phyloP scores from a whole-genome alignment of 2,329 filamentous ascomycete species.

The Ophiognomonia clavigignenti-juglandacearum region DNA sequence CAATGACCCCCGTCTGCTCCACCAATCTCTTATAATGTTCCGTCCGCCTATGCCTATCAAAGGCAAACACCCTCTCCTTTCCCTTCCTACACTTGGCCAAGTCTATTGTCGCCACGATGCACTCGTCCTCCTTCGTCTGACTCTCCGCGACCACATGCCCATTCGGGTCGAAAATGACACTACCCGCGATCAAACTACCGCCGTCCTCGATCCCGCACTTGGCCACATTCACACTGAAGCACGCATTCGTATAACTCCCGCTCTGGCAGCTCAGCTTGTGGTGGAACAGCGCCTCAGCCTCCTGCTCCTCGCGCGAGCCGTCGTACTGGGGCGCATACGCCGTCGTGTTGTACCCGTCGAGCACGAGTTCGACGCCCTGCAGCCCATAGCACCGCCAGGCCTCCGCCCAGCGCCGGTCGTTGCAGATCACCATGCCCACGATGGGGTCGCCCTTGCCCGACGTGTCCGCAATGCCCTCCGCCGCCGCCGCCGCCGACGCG shows the following conservation, averaged over 20 bases:
- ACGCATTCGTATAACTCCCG: constrained; percentile 48
- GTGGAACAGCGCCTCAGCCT: constrained; percentile 44
- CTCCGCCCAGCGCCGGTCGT: constrained; percentile 50
- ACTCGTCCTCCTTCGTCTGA: constrained; percentile 41
- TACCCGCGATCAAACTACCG: constrained; percentile 12
- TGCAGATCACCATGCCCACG: constrained; percentile 51
- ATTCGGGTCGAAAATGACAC: constrained; percentile 22
- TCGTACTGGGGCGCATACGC: constrained; percentile 40
- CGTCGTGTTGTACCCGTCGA: constrained; percentile 45
- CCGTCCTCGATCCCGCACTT: constrained; percentile 45
- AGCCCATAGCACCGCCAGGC: constrained; percentile 47
- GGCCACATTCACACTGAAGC: constrained; percentile 43
- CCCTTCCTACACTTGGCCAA: constrained; percentile 40
- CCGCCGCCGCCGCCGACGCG: constrained; percentile 14
- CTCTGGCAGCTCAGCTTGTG: constrained; percentile 46
- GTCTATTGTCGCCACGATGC: constrained; percentile 47
- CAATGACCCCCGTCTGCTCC: constrained; percentile 32
- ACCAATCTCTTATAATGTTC: constrained; percentile 37
- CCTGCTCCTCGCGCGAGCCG: constrained; percentile 33
- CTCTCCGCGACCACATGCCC: constrained; percentile 46
- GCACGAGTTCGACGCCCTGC: constrained; percentile 29
- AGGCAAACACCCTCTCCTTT: constrained; percentile 43
- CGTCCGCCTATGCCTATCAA: constrained; percentile 36
- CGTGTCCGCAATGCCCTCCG: constrained; percentile 11
- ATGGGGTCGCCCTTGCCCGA: constrained; percentile 47